A percentile compares a stretch with the other conserved stretches of the same genome.
Conservation (phyloP, 257 asterid species). For the Thymus quinquecostatus region DNA sequence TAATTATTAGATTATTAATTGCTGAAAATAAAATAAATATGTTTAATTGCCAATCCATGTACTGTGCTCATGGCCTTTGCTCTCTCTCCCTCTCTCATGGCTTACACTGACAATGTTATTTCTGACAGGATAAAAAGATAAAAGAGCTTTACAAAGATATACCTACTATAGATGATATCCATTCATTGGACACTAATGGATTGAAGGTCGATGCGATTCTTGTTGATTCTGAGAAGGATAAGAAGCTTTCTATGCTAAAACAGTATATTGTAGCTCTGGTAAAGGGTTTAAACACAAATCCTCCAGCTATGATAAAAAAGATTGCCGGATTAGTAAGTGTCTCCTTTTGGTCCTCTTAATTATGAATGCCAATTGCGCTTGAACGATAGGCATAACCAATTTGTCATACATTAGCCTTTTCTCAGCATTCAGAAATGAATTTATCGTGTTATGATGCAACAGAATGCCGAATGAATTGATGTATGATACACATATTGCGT, state of each 20-base stretch:
- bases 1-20: neutral
- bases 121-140: conserved; percentile 79
- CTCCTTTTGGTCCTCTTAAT: conserved; percentile 15
- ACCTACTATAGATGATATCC: conserved; percentile 90
- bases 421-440: conserved; percentile 4
- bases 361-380: neutral
- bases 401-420: neutral
- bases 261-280: conserved; percentile 79
- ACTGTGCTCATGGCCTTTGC: conserved; percentile 2
- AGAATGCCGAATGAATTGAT: conserved; percentile 10
- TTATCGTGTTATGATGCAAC: conserved; percentile 11
- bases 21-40: neutral
- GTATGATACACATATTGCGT: neutral
- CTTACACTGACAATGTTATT: conserved; percentile 23
- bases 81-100: neutral
- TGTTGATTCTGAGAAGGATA: conserved; percentile 88
- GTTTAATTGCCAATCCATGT: neutral
- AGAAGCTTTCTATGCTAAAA: conserved; percentile 83
- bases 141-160: conserved; percentile 81
- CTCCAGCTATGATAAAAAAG: conserved; percentile 85
- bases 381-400: conserved; percentile 1
- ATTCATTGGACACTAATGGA: conserved; percentile 72
- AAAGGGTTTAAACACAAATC: conserved; percentile 75
- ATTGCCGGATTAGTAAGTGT: conserved; percentile 93
- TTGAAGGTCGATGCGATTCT: conserved; percentile 78